Evolutionary conservation across 352 stramenopile species (phyloP), one percentile per base, ranked within the genome.

Genomic region (Phytopythium mirpurense): DNA sequence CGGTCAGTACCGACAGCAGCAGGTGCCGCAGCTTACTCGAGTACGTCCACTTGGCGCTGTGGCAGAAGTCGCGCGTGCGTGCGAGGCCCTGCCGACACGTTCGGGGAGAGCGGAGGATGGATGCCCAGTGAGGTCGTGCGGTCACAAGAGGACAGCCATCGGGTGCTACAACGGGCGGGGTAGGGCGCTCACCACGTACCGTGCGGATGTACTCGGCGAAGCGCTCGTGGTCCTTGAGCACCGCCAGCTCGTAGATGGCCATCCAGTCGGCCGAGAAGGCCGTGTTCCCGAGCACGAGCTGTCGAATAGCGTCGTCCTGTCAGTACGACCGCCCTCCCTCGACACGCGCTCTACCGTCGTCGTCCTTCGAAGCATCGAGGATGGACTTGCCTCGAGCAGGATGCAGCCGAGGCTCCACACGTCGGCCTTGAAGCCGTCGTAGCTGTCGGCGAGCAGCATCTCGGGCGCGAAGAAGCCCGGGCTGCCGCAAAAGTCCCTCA

Each of bases 391-490:
- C 72, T 90, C 88, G 15, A 96, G 66, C 8, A 95, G 53, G 16
- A 96, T 90, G 59, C 83, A 95, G 3, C 84, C 86, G 18, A 95
- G 52, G 36, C 78, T 92, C 88, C 88, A 96, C 19, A 94, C 62
- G 41, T 96, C 88, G 11, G 80, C 84, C 44, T 85, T 87, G 29
- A 72, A 57, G 36, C 81, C 83, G 29, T 91, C 79, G 52, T 95
- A 93, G 23, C 54, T 59, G 11, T 85, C 70, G 0, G 69, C 52
- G 0, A 89, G 51, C 23, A 93, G 61, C 45, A 96, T 83, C 46
- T 96, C 86, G 0, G 86, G 86, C 0, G 84, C 84, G 44, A 96
- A 96, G 51, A 96, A 96, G 16, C 86, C 86, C 8, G 79, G 74
- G 38, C 74, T 87, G 15, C 83, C 83, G 54, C 83, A 93, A 47